phyloP scores from a whole-genome alignment of 768 basidiomycete species.

The Leccinellum albellum region DNA sequence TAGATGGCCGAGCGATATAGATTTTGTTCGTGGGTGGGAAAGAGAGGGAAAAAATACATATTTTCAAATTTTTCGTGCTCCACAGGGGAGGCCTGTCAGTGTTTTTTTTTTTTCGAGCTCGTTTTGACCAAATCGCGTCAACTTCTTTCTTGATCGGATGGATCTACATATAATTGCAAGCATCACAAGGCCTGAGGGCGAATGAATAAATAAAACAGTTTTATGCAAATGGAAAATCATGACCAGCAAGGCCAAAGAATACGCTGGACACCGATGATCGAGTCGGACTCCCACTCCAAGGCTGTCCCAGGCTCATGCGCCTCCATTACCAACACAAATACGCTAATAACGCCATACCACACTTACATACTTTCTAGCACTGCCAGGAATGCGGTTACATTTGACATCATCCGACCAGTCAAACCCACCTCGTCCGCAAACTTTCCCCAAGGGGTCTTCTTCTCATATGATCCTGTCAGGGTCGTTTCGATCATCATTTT shows the following conservation, averaged over 20 bases:
- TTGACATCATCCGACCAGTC: not conserved
- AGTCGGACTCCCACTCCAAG: not conserved
- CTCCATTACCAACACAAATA: too few species aligned
- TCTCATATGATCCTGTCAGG: conserved; percentile 7
- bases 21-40: not conserved
- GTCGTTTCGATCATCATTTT: conserved; percentile 1
- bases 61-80: not conserved
- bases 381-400: conserved; percentile 1
- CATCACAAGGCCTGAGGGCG: not conserved
- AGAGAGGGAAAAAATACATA: not conserved
- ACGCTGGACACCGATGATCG: not conserved
- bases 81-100: not conserved
- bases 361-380: not conserved
- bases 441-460: not conserved
- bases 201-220: not conserved
- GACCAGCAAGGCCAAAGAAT: not conserved
- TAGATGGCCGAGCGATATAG: not conserved
- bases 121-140: conserved; percentile 26
- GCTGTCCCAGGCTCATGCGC: too few species aligned
- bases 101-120: conserved; percentile 17
- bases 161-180: not conserved
- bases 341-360: not conserved
- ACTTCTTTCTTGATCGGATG: conserved; percentile 4
- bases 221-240: not conserved
- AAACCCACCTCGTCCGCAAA: not conserved